These are phyloP conservation scores for Trichophyton rubrum DNA, from an alignment of 2,329 filamentous ascomycete species.

Conservation along the genomic window DNA sequence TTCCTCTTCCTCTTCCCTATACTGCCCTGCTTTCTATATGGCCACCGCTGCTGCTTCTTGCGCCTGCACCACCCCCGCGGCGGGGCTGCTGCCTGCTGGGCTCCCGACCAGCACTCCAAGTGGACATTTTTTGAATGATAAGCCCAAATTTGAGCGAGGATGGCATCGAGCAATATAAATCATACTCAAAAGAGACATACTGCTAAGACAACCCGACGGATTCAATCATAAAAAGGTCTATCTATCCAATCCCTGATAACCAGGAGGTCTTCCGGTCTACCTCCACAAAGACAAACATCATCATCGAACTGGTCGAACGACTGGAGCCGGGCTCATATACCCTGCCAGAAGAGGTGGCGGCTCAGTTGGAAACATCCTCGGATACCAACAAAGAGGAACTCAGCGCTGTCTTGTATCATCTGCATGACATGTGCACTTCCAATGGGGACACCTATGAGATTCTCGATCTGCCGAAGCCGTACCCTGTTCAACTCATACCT, in stretches of 20 bases:
- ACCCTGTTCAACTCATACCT: slow-evolving; percentile 35
- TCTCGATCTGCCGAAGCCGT: slow-evolving; percentile 46
- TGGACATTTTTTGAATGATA: background rate
- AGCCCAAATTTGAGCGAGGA: background rate
- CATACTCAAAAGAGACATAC: background rate
- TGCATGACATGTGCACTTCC: slow-evolving; percentile 55
- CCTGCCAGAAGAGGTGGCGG: slow-evolving; percentile 12
- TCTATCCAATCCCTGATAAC: slow-evolving; percentile 35
- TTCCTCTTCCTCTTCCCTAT: background rate
- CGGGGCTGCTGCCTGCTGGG: background rate
- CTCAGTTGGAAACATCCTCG: slow-evolving; percentile 2
- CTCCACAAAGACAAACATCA: slow-evolving; percentile 71
- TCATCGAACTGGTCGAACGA: slow-evolving; percentile 79
- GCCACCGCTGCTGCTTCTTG: background rate
- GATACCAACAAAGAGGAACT: slow-evolving; percentile 45
- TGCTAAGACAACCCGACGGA: background rate
- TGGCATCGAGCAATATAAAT: background rate
- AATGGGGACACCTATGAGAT: slow-evolving; percentile 53
- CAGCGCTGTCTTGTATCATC: slow-evolving; percentile 54
- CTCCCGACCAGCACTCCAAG: background rate
- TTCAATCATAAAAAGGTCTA: slow-evolving; percentile 11
- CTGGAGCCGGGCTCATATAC: slow-evolving; percentile 36
- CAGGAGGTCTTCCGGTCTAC: slow-evolving; percentile 87
- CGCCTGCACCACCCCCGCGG: background rate
- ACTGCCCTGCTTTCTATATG: background rate